Conservation (phyloP, 2,329 filamentous ascomycete genomes). For the Trichocomaceae sp. region DNA sequence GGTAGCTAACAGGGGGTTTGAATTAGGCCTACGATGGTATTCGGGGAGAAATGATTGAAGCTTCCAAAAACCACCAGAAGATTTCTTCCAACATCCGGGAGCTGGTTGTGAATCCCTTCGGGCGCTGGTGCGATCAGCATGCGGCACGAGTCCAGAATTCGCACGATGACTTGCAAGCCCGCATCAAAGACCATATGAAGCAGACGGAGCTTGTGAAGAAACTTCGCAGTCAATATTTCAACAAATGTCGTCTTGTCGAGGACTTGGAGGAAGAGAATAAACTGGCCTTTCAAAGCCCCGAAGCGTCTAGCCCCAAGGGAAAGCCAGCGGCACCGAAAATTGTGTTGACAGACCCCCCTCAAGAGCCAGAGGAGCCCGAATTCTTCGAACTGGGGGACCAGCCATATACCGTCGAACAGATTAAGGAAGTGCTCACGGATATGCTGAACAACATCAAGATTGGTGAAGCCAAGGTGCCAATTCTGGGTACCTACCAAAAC, state of each 20-base stretch:
- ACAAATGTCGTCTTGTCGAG: constrained; percentile 93
- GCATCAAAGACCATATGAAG: constrained; percentile 87
- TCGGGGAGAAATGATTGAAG: constrained; percentile 85
- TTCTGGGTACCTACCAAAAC: constrained; percentile 90
- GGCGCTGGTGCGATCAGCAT: constrained; percentile 93
- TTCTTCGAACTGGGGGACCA: constrained; percentile 86
- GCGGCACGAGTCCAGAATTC: constrained; percentile 85
- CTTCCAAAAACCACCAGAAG: constrained; percentile 82
- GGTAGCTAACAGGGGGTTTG: too few relatives aligned
- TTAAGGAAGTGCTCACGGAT: constrained; percentile 83
- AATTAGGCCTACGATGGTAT: constrained; percentile 85
- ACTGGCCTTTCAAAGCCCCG: constrained; percentile 85
- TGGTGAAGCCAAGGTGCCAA: constrained; percentile 88
- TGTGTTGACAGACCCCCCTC: constrained; percentile 69
- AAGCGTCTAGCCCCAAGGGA: constrained; percentile 51
- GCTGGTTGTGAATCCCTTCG: constrained; percentile 87
- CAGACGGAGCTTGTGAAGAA: constrained; percentile 89
- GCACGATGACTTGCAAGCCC: constrained; percentile 84
- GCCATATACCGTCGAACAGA: constrained; percentile 72
- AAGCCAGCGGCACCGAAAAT: constrained; percentile 60
- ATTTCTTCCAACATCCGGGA: constrained; percentile 95
- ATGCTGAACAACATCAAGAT: constrained; percentile 82
- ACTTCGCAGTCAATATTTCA: constrained; percentile 93
- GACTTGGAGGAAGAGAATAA: constrained; percentile 98
- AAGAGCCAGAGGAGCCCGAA: constrained; percentile 65